Evolutionary conservation across 345 rosid genomes (phyloP).

Genomic region (Rhodamnia rubescens): DNA sequence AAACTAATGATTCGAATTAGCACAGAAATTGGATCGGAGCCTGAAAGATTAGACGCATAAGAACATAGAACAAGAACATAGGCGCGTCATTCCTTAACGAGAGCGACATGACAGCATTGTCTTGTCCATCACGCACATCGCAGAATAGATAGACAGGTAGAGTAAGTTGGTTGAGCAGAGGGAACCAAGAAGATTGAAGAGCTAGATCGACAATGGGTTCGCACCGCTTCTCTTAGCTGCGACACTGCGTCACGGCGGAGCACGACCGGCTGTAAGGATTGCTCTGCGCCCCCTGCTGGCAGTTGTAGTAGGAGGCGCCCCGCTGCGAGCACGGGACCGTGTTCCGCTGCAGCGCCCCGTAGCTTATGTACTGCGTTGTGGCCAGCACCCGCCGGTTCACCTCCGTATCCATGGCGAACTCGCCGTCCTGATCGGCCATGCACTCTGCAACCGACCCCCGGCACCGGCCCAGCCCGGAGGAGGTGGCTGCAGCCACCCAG

Average conservation of each 20-base stretch:
- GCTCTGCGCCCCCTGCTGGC: slow-evolving; percentile 44
- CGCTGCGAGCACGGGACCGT: slow-evolving; percentile 66
- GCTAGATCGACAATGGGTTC: not conserved
- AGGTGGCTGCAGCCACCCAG: slow-evolving; percentile 18
- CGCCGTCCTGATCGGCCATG: slow-evolving; percentile 23
- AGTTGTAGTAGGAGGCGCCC: slow-evolving; percentile 89
- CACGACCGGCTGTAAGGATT: slow-evolving; percentile 82
- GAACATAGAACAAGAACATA: not conserved
- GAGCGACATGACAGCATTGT: not conserved
- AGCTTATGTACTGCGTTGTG: slow-evolving; percentile 62
- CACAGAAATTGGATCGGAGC: not conserved
- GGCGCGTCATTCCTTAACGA: not conserved
- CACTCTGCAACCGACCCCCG: slow-evolving; percentile 58
- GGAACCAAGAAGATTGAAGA: too few relatives aligned
- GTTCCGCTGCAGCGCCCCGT: slow-evolving; percentile 55
- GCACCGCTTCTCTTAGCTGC: slow-evolving; percentile 18
- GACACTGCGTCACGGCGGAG: slow-evolving; percentile 60
- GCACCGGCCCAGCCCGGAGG: slow-evolving; percentile 13
- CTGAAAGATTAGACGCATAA: not conserved
- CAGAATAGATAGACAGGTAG: not conserved
- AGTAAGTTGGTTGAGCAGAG: not conserved
- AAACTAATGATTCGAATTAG: not conserved
- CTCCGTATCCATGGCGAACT: slow-evolving; percentile 55
- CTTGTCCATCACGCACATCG: not conserved
- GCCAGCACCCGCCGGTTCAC: slow-evolving; percentile 62